Conservation (phyloP, 495 filamentous ascomycete genomes). For the Penicillium pulvis region DNA sequence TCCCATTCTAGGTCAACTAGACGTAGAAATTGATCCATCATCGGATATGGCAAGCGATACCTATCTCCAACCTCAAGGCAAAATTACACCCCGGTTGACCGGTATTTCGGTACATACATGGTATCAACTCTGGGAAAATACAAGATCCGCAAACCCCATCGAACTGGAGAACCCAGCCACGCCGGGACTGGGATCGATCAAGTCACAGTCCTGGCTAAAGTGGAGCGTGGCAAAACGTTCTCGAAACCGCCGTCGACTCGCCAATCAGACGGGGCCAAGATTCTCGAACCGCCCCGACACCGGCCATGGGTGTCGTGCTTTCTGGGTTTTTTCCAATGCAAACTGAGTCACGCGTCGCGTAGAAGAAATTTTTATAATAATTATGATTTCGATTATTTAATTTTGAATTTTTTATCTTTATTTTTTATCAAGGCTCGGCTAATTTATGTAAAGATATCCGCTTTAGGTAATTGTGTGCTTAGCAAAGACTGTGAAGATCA, state of each 20-base stretch:
- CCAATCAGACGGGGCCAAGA: slow-evolving; percentile 18
- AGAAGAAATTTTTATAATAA: not conserved
- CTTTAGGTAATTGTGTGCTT: not conserved
- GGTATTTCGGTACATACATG: slow-evolving; percentile 2
- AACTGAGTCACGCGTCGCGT: slow-evolving; percentile 6
- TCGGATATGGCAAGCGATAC: not conserved
- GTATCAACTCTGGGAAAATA: slow-evolving; percentile 8
- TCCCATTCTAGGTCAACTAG: not conserved
- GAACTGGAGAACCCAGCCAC: slow-evolving; percentile 21
- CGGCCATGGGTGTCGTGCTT: slow-evolving; percentile 26
- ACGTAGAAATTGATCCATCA: not conserved
- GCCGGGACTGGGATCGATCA: slow-evolving; percentile 19
- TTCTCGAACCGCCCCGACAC: slow-evolving; percentile 33
- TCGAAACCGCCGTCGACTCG: slow-evolving; percentile 26
- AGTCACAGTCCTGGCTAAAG: slow-evolving; percentile 12
- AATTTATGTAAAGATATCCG: not conserved
- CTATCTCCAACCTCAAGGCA: not conserved
- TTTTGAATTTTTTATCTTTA: not conserved
- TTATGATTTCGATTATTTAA: not conserved
- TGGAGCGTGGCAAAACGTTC: slow-evolving; percentile 45
- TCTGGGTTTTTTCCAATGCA: slow-evolving; percentile 3
- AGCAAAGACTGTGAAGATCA: not conserved
- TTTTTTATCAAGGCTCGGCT: not conserved
- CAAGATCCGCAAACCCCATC: slow-evolving; percentile 18
- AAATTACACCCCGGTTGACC: not conserved